Percentiles rank a stretch among this genome's conserved stretches.
Conservation (phyloP, 164 flowering plant species). For the Hamamelis virginiana region DNA sequence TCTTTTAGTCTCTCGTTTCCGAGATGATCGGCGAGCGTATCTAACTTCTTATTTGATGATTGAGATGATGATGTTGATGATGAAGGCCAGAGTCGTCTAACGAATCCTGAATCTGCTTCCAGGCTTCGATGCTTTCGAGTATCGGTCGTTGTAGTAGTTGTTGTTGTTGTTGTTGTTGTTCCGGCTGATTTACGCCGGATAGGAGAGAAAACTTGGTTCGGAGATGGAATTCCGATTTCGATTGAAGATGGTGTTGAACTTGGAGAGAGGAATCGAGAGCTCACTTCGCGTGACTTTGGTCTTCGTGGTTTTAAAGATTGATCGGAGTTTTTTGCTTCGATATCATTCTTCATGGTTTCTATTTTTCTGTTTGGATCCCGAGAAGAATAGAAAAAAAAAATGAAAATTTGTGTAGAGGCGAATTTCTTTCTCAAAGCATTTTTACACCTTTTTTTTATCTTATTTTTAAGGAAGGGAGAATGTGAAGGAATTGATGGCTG, state of each 20-base stretch:
- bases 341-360: conserved; percentile 16
- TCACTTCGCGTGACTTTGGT: conserved; percentile 53
- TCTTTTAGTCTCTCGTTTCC: conserved; percentile 47
- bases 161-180: background rate
- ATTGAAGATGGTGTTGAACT: conserved; percentile 8
- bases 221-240: conserved; percentile 31
- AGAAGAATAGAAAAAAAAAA: too few relatives aligned
- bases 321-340: conserved; percentile 17
- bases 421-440: too few relatives aligned
- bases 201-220: conserved; percentile 37
- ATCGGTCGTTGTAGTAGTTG: too few relatives aligned
- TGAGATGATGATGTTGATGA: conserved; percentile 15
- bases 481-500: too few relatives aligned
- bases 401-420: too few relatives aligned
- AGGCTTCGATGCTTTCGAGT: conserved; percentile 32
- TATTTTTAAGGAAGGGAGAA: too few relatives aligned
- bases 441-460: too few relatives aligned
- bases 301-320: conserved; percentile 29
- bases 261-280: conserved; percentile 65
- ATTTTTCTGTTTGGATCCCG: too few relatives aligned
- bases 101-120: conserved; percentile 24
- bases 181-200: conserved; percentile 28
- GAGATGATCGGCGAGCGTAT: conserved; percentile 57
- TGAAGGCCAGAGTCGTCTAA: conserved; percentile 58
- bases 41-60: conserved; percentile 18